These are phyloP conservation scores for Canavalia gladiata DNA, from an alignment of 306 rosid species.

Conservation along the genomic window DNA sequence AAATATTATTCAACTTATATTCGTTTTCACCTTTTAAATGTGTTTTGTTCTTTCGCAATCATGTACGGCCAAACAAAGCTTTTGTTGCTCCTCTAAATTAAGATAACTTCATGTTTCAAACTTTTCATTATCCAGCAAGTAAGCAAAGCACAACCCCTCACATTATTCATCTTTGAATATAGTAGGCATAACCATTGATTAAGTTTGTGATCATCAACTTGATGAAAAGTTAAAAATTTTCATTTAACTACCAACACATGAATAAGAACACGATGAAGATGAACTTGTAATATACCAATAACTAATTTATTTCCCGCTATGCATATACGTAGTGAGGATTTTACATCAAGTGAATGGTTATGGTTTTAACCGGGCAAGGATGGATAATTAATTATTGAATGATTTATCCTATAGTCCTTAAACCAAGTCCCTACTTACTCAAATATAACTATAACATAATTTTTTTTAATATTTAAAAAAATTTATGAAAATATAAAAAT, in stretches of 20 bases:
- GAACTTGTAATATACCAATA: neutral
- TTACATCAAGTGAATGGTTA: conserved; percentile 29
- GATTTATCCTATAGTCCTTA: conserved; percentile 18
- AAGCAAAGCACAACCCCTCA: no score
- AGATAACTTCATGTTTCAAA: no score
- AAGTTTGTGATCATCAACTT: neutral
- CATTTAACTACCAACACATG: conserved; percentile 31
- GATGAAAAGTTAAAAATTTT: neutral
- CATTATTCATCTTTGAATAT: no score
- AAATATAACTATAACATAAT: conserved; percentile 33
- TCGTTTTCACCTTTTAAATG: no score
- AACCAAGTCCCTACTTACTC: conserved; percentile 42
- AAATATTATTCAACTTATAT: no score
- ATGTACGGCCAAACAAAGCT: no score
- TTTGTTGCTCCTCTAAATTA: no score
- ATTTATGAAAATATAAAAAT: no score
- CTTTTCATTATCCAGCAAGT: no score
- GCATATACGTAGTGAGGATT: neutral
- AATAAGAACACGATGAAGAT: conserved; percentile 1
- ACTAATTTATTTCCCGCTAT: neutral
- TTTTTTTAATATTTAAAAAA: no score
- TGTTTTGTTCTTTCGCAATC: no score
- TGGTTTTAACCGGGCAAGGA: conserved; percentile 10
- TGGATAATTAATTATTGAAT: conserved; percentile 31
- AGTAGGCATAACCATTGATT: no score